These are phyloP conservation scores for Alternaria novae-zelandiae DNA, from an alignment of 2,329 filamentous ascomycete species.

Conservation along the genomic window DNA sequence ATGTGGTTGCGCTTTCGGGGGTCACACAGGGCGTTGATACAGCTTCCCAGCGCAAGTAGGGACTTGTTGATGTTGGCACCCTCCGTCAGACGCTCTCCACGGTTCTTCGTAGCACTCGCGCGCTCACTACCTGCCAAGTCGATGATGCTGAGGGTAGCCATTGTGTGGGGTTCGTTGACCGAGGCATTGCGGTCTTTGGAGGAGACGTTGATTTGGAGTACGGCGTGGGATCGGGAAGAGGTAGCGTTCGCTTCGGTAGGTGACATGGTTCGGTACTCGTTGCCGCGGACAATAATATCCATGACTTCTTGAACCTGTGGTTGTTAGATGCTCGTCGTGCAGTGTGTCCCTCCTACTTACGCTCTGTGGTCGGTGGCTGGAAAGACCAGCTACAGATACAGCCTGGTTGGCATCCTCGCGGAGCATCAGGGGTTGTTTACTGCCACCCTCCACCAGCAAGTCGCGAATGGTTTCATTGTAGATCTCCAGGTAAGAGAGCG, in stretches of 20 bases:
- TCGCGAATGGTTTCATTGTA: conserved; percentile 99
- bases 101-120: conserved; percentile 94
- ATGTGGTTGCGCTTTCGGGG: conserved; percentile 90
- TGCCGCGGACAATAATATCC: conserved; percentile 97
- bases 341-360: conserved; percentile 56
- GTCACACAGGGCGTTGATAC: conserved; percentile 98
- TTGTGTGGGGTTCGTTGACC: conserved; percentile 93
- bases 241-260: conserved; percentile 97
- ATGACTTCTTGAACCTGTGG: conserved; percentile 79
- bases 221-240: conserved; percentile 94
- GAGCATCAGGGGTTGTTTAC: conserved; percentile 85
- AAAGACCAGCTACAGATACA: conserved; percentile 88
- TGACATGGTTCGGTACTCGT: conserved; percentile 93
- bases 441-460: conserved; percentile 82
- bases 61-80: conserved; percentile 99
- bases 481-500: conserved; percentile 94
- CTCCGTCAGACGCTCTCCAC: conserved; percentile 87
- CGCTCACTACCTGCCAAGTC: conserved; percentile 95
- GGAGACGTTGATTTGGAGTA: conserved; percentile 94
- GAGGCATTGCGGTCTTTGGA: conserved; percentile 93
- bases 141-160: conserved; percentile 98
- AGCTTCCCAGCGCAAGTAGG: conserved; percentile 89
- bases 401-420: conserved; percentile 93
- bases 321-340: conserved; percentile 25
- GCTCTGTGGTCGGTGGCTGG: conserved; percentile 87